Evolutionary conservation across 2,329 filamentous ascomycete genomes (phyloP), one percentile per base, ranked within the genome.

Genomic region (Nigrospora sphaerica): DNA sequence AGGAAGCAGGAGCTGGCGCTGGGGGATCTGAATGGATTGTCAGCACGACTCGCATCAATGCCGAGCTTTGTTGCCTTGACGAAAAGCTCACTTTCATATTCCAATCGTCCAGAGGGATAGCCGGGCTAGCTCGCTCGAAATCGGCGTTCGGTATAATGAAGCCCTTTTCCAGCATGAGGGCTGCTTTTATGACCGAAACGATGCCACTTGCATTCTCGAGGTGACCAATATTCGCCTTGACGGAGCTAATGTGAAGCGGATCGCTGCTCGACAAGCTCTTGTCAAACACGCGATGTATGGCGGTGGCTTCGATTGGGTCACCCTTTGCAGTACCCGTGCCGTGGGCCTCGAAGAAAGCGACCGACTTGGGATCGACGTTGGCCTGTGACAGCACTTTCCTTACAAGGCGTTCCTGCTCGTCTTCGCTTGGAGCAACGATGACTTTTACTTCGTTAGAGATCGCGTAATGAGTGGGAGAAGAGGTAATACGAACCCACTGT

Each of bases 251-350:
- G 45, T 60, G 59, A 7, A 66, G 52, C 0, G 57, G 59, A 9
- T 60, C 53, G 2, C 53, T 43, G 7, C 43, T 28, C 0, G 56
- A 52, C 10, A 61, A 57, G 19, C 56, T 53, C 12, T 49, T 48
- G 11, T 60, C 59, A 17, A 70, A 57, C 7, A 62, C 61, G 3
- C 52, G 50, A 19, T 61, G 53, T 17, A 75, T 66, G n/a, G 69
- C 72, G 1, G 52, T 54, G 0, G 68, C 68, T 52, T 76, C 73
- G 17, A 66, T 63, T 0, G 70, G 69, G 49, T 77, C 73, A 2
- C 73, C 74, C 5, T 67, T 66, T 31, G 61, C 55, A 2, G 73
- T 77, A 4, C 71, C 72, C 0, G 73, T 75, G 4, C 71, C 73
- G 48, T 77, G 72, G 7, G 62, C 61, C 54, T 72, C 69, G 38